A percentile compares a stretch with the other conserved stretches of the same genome.
These are phyloP conservation scores for Fusarium poae DNA, from an alignment of 2,329 filamentous ascomycete species.

Conservation along the genomic window DNA sequence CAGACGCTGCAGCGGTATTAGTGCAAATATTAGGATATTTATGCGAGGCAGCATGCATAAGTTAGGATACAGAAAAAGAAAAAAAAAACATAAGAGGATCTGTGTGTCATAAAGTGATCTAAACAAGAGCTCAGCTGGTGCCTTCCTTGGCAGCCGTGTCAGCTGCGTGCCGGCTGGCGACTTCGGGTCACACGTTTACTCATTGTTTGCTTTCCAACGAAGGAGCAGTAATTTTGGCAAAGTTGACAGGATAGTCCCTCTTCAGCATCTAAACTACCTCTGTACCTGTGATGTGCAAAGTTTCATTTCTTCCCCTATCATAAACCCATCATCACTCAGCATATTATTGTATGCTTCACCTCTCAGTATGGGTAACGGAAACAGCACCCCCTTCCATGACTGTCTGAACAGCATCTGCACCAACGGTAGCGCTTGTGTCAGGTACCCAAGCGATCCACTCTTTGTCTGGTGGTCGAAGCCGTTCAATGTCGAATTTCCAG, in stretches of 20 bases:
- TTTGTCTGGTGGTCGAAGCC: slow-evolving; percentile 65
- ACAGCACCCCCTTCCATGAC: slow-evolving; percentile 57
- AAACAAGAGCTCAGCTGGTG: background rate
- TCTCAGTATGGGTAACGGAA: slow-evolving; percentile 58
- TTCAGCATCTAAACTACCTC: no score
- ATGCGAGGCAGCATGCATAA: no score
- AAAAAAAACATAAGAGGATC: no score
- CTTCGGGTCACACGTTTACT: background rate
- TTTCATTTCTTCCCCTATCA: background rate
- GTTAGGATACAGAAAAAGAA: no score
- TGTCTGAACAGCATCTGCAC: slow-evolving; percentile 64
- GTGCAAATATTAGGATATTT: background rate
- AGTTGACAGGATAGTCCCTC: accelerated
- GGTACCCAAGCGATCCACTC: slow-evolving; percentile 58
- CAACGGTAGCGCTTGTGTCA: slow-evolving; percentile 61
- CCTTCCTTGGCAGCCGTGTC: background rate
- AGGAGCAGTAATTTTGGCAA: background rate
- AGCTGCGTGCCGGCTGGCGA: background rate
- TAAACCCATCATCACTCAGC: background rate
- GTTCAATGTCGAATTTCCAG: slow-evolving; percentile 65
- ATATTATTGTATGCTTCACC: background rate
- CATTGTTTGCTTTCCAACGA: background rate
- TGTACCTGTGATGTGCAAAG: background rate
- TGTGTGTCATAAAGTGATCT: background rate
- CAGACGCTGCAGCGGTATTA: slow-evolving; percentile 28